Conservation (phyloP, 2,329 filamentous ascomycete genomes). For the Fusarium drepaniforme region DNA sequence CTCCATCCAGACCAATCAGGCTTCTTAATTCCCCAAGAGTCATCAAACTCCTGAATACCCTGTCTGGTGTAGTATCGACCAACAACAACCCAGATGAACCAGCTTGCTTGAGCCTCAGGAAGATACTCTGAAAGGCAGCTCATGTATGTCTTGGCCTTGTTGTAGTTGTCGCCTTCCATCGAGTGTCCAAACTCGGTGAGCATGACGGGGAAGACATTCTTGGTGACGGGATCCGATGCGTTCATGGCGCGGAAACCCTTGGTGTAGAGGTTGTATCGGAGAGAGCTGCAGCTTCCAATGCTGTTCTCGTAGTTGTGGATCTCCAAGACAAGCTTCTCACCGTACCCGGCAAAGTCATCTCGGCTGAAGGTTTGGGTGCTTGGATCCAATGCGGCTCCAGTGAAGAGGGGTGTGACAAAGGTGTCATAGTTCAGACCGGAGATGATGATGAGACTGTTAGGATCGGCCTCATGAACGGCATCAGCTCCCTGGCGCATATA, state of each 20-base stretch:
- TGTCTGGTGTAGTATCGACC: constrained; percentile 69
- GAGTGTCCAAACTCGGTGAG: constrained; percentile 67
- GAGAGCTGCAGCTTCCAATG: constrained; percentile 60
- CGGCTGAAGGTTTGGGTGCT: constrained; percentile 58
- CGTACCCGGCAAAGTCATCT: constrained; percentile 61
- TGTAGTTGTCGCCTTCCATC: constrained; percentile 56
- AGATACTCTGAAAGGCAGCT: constrained; percentile 64
- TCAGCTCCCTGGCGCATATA: constrained; percentile 61
- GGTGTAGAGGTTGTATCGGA: constrained; percentile 60
- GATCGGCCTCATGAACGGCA: constrained; percentile 64
- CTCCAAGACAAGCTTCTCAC: constrained; percentile 67
- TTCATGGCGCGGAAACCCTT: constrained; percentile 67
- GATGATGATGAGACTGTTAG: constrained; percentile 67
- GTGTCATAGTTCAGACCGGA: constrained; percentile 71
- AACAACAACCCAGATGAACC: constrained; percentile 70
- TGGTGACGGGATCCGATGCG: constrained; percentile 47
- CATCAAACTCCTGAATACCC: constrained; percentile 67
- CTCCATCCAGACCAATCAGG: constrained; percentile 67
- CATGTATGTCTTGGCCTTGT: constrained; percentile 58
- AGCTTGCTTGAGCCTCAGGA: constrained; percentile 60
- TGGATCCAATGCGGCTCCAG: constrained; percentile 60
- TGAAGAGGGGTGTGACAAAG: constrained; percentile 63
- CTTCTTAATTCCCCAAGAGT: constrained; percentile 67
- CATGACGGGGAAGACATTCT: constrained; percentile 55
- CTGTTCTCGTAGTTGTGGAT: constrained; percentile 70